These are phyloP conservation scores for Fusarium staphyleae DNA, from an alignment of 2,329 filamentous ascomycete species.

Conservation along the genomic window DNA sequence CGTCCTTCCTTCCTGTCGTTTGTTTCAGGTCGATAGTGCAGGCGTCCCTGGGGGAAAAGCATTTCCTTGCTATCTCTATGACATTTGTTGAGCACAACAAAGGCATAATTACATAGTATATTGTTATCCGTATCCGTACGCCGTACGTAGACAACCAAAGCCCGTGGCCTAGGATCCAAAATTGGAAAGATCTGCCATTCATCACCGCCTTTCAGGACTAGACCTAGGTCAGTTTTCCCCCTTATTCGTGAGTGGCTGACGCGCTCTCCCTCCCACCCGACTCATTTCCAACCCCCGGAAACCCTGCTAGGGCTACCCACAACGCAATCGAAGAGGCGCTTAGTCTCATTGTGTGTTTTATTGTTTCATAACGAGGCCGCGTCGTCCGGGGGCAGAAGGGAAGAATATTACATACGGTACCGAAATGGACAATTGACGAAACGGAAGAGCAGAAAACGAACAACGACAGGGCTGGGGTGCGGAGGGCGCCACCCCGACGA, in stretches of 20 bases:
- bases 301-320: conserved; percentile 1
- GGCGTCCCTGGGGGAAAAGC: neutral
- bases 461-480: conserved; percentile 15
- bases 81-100: neutral
- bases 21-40: conserved; percentile 1
- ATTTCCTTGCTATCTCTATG: neutral
- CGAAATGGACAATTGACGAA: neutral
- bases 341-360: conserved; percentile 11
- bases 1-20: neutral
- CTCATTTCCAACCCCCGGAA: conserved; percentile 29
- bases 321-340: neutral
- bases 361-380: conserved; percentile 31
- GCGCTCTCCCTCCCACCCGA: conserved; percentile 26
- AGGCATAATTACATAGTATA: no score
- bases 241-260: conserved; percentile 19
- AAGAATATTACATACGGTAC: neutral
- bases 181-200: conserved; percentile 3
- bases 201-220: conserved; percentile 5
- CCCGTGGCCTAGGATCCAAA: no score
- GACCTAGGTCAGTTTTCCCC: conserved; percentile 15
- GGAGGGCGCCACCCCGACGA: conserved; percentile 24
- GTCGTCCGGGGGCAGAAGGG: conserved; percentile 17
- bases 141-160: neutral
- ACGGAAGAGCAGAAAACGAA: neutral
- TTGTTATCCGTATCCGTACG: no score